phyloP scores from a whole-genome alignment of 2,329 filamentous ascomycete genomes.

The Myrmaecium sp. region DNA sequence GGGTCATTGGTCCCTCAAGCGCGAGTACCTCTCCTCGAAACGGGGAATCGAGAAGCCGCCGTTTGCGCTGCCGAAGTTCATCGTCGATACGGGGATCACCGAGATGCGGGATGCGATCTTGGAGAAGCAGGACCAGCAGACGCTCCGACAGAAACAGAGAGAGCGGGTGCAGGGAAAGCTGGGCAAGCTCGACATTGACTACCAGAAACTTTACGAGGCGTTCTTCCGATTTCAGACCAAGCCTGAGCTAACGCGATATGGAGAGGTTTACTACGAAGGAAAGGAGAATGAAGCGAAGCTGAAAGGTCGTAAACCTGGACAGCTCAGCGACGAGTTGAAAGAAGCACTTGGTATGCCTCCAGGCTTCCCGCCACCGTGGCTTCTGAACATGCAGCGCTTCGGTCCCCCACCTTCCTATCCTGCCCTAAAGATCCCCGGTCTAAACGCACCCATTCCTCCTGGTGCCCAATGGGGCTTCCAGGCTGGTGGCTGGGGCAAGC shows the following conservation, averaged over 20 bases:
- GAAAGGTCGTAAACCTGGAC: slow-evolving; percentile 74
- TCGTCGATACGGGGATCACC: slow-evolving; percentile 89
- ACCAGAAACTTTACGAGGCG: slow-evolving; percentile 93
- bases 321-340: slow-evolving; percentile 74
- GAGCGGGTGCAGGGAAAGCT: slow-evolving; percentile 91
- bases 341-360: slow-evolving; percentile 89
- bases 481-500: slow-evolving; percentile 89
- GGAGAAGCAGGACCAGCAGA: slow-evolving; percentile 87
- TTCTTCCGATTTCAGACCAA: slow-evolving; percentile 98
- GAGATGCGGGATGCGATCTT: slow-evolving; percentile 96
- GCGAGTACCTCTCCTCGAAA: slow-evolving; percentile 94
- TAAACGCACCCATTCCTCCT: slow-evolving; percentile 81
- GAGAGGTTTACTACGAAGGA: slow-evolving; percentile 98
- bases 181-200: slow-evolving; percentile 95
- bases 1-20: slow-evolving; percentile 84
- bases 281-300: slow-evolving; percentile 96
- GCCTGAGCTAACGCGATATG: slow-evolving; percentile 80
- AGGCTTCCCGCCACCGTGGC: slow-evolving; percentile 85
- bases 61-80: slow-evolving; percentile 87
- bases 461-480: slow-evolving; percentile 91
- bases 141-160: slow-evolving; percentile 85
- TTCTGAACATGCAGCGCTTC: slow-evolving; percentile 90
- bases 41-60: slow-evolving; percentile 90
- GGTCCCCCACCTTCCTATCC: slow-evolving; percentile 91
- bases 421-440: slow-evolving; percentile 80